Evolutionary conservation across 169 alveolate species (phyloP).

Genomic region (Plasmodium gallinaceum): DNA sequence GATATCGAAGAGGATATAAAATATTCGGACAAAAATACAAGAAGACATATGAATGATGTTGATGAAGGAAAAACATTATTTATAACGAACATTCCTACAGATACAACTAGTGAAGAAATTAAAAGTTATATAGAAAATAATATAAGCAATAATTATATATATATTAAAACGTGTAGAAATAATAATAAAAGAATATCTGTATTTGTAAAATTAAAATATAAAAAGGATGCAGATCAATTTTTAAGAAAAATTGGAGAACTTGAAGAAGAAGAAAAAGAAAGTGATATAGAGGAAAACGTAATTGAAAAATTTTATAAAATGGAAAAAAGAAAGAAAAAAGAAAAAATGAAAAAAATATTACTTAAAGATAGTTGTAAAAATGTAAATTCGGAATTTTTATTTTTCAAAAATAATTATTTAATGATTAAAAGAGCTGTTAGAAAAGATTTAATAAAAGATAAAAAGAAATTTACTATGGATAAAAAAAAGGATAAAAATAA

Average conservation of each 20-base stretch:
- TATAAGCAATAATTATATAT: conserved; percentile 39
- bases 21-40: neutral
- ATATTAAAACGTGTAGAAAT: conserved; percentile 45
- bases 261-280: conserved; percentile 10
- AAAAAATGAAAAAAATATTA: conserved; percentile 62
- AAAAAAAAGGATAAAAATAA: conserved; percentile 47
- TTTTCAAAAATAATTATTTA: conserved; percentile 66
- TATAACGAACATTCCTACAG: conserved; percentile 63
- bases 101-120: conserved; percentile 56
- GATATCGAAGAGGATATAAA: neutral
- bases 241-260: conserved; percentile 76
- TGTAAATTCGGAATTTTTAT: conserved; percentile 42
- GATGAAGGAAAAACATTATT: conserved; percentile 67
- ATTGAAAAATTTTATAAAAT: conserved; percentile 47
- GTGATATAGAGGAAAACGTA: conserved; percentile 32
- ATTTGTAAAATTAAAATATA: conserved; percentile 58
- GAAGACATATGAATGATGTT: conserved; percentile 15
- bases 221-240: conserved; percentile 67
- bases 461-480: conserved; percentile 16
- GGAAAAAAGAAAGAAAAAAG: conserved; percentile 55
- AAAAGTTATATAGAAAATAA: conserved; percentile 26
- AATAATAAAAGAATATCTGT: conserved; percentile 24
- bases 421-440: conserved; percentile 76
- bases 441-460: conserved; percentile 49
- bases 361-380: conserved; percentile 22